Conservation (phyloP, 2,329 filamentous ascomycete species). For the Cyclaneusma minus region DNA sequence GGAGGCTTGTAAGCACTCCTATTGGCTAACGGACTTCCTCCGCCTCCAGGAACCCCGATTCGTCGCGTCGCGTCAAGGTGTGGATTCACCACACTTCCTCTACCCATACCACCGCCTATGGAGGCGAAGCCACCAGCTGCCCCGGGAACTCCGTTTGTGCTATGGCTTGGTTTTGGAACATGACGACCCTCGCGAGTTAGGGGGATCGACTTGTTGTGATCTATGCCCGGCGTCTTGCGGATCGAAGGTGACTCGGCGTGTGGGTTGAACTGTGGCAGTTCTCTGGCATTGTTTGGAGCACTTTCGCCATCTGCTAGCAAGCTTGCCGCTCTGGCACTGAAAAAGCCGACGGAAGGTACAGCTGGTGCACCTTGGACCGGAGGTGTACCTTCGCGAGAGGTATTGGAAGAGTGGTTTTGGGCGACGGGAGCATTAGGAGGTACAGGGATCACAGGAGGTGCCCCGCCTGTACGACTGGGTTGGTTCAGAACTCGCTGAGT, state of each 20-base stretch:
- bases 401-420: constrained; percentile 1
- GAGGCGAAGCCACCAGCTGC: constrained; percentile 5
- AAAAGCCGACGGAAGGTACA: constrained; percentile 37
- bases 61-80: constrained; percentile 36
- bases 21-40: constrained; percentile 41
- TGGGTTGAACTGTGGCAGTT: constrained; percentile 50
- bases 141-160: constrained; percentile 3
- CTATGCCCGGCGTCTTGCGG: constrained; percentile 74
- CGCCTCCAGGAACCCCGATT: constrained; percentile 40
- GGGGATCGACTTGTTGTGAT: constrained; percentile 64
- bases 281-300: constrained; percentile 23
- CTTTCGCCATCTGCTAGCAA: constrained; percentile 29
- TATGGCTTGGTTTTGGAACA: constrained; percentile 23
- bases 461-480: constrained; percentile 14
- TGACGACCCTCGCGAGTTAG: constrained; percentile 43
- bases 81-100: constrained; percentile 33
- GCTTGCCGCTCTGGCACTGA: constrained; percentile 52
- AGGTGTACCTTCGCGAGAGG: constrained; percentile 6
- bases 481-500: constrained; percentile 14
- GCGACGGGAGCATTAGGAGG: constrained; percentile 9
- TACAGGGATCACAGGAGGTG: constrained; percentile 10
- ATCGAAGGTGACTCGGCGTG: constrained; percentile 71
- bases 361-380: constrained; percentile 7
- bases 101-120: constrained; percentile 9
- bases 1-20: constrained; percentile 41